Conservation (phyloP, 2,329 filamentous ascomycete species). For the Fusarium phyllophilum region DNA sequence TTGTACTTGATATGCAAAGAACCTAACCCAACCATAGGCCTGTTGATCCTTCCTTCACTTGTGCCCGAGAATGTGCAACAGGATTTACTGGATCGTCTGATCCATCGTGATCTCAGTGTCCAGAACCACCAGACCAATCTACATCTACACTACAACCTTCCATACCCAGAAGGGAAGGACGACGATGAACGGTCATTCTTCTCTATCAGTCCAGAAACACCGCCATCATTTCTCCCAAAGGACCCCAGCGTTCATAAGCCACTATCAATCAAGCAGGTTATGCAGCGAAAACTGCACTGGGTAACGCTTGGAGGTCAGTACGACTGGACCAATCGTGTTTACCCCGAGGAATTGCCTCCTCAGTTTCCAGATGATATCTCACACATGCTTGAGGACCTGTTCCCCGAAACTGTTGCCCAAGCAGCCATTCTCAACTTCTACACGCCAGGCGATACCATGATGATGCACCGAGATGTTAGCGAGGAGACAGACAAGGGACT, state of each 20-base stretch:
- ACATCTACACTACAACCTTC: slow-evolving; percentile 81
- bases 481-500: slow-evolving; percentile 83
- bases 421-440: slow-evolving; percentile 97
- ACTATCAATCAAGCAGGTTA: slow-evolving; percentile 73
- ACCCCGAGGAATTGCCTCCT: slow-evolving; percentile 75
- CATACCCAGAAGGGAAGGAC: slow-evolving; percentile 59
- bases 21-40: slow-evolving; percentile 62
- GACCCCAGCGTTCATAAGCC: slow-evolving; percentile 80
- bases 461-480: slow-evolving; percentile 92
- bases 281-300: slow-evolving; percentile 89
- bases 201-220: slow-evolving; percentile 57
- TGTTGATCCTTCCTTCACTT: slow-evolving; percentile 80
- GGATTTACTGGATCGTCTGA: slow-evolving; percentile 74
- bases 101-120: slow-evolving; percentile 81
- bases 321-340: slow-evolving; percentile 90
- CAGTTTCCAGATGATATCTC: slow-evolving; percentile 80
- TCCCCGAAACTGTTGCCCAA: slow-evolving; percentile 81
- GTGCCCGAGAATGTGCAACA: slow-evolving; percentile 76
- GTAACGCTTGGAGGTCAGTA: slow-evolving; percentile 95
- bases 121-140: slow-evolving; percentile 86
- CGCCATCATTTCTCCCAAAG: slow-evolving; percentile 71
- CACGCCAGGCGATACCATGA: slow-evolving; percentile 88
- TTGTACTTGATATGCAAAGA: background rate
- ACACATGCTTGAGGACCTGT: slow-evolving; percentile 72
- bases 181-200: slow-evolving; percentile 62